phyloP scores from a whole-genome alignment of 2,329 filamentous ascomycete species.

The Fusarium sambucinum region DNA sequence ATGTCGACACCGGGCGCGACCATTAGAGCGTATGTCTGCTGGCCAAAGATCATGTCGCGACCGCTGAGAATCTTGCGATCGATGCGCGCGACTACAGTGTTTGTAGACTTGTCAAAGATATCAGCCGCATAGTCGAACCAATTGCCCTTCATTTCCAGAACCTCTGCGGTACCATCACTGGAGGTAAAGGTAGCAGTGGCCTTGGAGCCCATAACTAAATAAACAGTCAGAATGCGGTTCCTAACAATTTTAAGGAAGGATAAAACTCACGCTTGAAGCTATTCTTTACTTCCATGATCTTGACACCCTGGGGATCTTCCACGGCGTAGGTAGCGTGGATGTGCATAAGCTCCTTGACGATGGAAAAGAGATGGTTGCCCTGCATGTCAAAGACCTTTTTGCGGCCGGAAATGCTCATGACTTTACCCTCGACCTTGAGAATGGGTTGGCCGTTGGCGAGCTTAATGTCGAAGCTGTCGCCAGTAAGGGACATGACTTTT shows the following conservation, averaged over 20 bases:
- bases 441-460: conserved; percentile 65
- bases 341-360: conserved; percentile 64
- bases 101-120: conserved; percentile 66
- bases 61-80: conserved; percentile 68
- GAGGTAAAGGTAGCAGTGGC: conserved; percentile 70
- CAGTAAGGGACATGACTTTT: conserved; percentile 70
- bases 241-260: background rate
- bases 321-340: conserved; percentile 65
- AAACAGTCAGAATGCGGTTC: conserved; percentile 1
- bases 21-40: conserved; percentile 74
- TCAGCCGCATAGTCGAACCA: conserved; percentile 69
- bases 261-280: conserved; percentile 62
- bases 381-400: conserved; percentile 67
- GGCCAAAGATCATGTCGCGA: conserved; percentile 68
- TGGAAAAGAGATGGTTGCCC: conserved; percentile 68
- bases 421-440: conserved; percentile 67
- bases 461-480: conserved; percentile 74
- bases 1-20: conserved; percentile 75
- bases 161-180: conserved; percentile 56
- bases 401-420: conserved; percentile 64
- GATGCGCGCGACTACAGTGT: conserved; percentile 68
- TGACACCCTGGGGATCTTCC: conserved; percentile 59
- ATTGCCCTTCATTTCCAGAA: conserved; percentile 70
- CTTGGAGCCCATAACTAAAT: conserved; percentile 64
- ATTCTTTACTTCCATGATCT: conserved; percentile 68